Percentiles rank a stretch among this genome's conserved stretches.
These are phyloP conservation scores for Malbranchea zuffiana DNA, from an alignment of 2,329 filamentous ascomycete species.

Conservation along the genomic window DNA sequence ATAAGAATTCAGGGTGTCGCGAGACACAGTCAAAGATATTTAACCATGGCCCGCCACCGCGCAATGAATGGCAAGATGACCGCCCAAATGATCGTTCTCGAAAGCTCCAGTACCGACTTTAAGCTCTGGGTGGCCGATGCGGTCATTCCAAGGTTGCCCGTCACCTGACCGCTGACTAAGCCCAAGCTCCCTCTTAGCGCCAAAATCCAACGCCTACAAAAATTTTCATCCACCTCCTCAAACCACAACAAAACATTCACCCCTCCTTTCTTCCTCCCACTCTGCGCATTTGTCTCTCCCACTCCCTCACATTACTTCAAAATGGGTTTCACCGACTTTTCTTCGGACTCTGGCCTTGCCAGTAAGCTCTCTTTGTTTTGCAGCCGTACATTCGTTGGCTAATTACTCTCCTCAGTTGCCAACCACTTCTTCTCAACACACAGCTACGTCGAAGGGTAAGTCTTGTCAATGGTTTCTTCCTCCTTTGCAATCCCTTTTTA, in stretches of 20 bases:
- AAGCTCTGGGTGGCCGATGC: slow-evolving; percentile 1
- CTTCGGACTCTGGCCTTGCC: slow-evolving; percentile 51
- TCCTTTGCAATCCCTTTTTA: slow-evolving; percentile 23
- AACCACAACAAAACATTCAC: slow-evolving; percentile 7
- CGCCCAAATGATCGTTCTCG: slow-evolving; percentile 2
- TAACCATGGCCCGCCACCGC: not conserved
- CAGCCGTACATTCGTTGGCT: slow-evolving; percentile 15
- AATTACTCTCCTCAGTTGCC: slow-evolving; percentile 30
- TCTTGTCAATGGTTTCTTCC: slow-evolving; percentile 23
- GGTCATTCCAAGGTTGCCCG: not conserved
- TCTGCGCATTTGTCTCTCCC: slow-evolving; percentile 15
- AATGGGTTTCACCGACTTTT: slow-evolving; percentile 59
- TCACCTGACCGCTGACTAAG: slow-evolving; percentile 10
- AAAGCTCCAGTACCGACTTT: slow-evolving; percentile 8
- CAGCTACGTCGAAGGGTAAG: slow-evolving; percentile 76
- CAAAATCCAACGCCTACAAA: slow-evolving; percentile 1
- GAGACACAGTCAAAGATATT: not conserved
- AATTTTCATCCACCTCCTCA: too few relatives aligned
- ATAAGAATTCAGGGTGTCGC: not conserved
- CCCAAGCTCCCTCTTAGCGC: not conserved
- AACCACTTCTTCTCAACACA: slow-evolving; percentile 45
- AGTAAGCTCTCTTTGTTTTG: slow-evolving; percentile 36
- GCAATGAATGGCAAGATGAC: too few relatives aligned
- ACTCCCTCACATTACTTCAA: slow-evolving; percentile 22
- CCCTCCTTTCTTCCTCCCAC: slow-evolving; percentile 18